Conservation (phyloP, 2,329 filamentous ascomycete species). For the Chrysosporium keratinophilum region DNA sequence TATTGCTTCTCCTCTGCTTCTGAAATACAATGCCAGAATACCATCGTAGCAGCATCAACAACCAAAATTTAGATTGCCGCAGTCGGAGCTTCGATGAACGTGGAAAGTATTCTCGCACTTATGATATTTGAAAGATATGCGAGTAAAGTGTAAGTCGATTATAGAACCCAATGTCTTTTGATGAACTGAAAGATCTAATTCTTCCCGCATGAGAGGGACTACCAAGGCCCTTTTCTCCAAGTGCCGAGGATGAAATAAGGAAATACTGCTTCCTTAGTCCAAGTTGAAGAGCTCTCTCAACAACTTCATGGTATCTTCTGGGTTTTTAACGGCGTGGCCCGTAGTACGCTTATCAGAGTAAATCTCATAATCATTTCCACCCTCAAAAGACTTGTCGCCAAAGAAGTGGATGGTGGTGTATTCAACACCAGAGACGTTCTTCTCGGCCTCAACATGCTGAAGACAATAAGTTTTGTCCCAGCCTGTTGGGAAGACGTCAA, state of each 20-base stretch:
- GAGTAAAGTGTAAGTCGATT: too few species aligned
- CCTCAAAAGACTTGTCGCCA: conserved; percentile 83
- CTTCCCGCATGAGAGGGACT: too few species aligned
- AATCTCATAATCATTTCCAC: conserved; percentile 95
- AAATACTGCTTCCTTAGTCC: neutral
- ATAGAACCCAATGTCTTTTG: too few species aligned
- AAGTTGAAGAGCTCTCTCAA: conserved; percentile 68
- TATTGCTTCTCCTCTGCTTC: too few species aligned
- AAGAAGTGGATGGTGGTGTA: conserved; percentile 96
- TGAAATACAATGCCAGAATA: too few species aligned
- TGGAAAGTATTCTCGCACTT: too few species aligned
- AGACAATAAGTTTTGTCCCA: conserved; percentile 99
- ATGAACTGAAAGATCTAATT: too few species aligned
- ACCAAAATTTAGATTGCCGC: too few species aligned
- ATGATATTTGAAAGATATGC: too few species aligned
- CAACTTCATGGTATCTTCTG: conserved; percentile 70
- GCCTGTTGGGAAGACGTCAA: conserved; percentile 90
- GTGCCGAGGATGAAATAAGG: conserved; percentile 14
- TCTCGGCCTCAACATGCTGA: conserved; percentile 72
- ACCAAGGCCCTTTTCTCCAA: neutral
- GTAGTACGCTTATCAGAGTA: conserved; percentile 69
- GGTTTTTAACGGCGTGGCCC: conserved; percentile 71
- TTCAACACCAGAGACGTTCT: conserved; percentile 49
- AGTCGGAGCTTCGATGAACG: too few species aligned
- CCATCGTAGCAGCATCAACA: too few species aligned